Evolutionary conservation across 2,329 filamentous ascomycete genomes (phyloP), one percentile per base, ranked within the genome.

Genomic region (Fonsecaea multimorphosa): DNA sequence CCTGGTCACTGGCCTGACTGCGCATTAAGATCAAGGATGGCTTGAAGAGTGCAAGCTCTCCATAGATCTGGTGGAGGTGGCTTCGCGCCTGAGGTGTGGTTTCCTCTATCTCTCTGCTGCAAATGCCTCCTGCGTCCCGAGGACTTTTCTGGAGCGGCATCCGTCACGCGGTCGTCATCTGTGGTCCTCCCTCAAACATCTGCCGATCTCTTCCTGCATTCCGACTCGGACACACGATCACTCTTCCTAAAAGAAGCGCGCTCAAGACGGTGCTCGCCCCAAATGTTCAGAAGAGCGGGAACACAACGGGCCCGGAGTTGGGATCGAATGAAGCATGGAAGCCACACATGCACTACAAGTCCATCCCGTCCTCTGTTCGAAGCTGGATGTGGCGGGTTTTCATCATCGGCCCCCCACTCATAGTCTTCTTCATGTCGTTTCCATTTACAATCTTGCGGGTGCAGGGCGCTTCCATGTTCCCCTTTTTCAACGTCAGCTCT

Each of bases 401-500:
- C 51, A 53, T 67, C 9, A 61, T 78, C 16, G 58, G 78, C 16
- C 78, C 80, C 1, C 78, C 80, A 64, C 68, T 75, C 0, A 71
- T 77, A 9, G 77, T 80, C 66, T 72, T 81, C 70, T 74, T 75
- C 27, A 76, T 79, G 63, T 76, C 82, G 66, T 74, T 80, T 44
- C 71, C 71, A 2, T 66, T 76, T 54, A 75, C 78, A 36, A 69
- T 80, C 29, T 78, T 80, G 74, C 77, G 76, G 73, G 79, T 83
- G 52, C 74, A 73, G 14, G 81, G 81, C 0, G 77, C 78, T 4
- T 92, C 89, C 22, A 95, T 95, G 91, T 89, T 89, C 62, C 91
- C 91, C 1, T 89, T 88, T 67, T 80, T 94, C 61, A 93, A 93
- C 73, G 82, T 87, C 65, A 85, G 88, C 59, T 88, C 82, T 72